Percentiles rank a stretch among this genome's conserved stretches.
Evolutionary conservation across 129 eudicot genomes (phyloP).

Genomic region (Pittosporum tobira): DNA sequence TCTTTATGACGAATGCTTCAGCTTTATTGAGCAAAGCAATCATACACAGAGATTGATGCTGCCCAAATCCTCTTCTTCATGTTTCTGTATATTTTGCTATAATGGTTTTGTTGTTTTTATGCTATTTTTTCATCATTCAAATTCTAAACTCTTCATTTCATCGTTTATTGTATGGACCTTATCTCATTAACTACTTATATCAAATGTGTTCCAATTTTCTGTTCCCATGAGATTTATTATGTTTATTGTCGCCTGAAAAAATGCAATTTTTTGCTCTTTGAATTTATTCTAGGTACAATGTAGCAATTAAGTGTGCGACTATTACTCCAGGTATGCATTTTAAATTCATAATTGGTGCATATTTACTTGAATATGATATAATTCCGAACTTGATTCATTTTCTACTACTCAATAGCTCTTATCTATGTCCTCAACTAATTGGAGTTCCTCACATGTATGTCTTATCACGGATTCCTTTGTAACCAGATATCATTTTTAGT

Average conservation of each 20-base stretch:
- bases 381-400: constrained; percentile 1
- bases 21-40: background rate
- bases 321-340: constrained; percentile 73
- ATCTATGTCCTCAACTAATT: background rate
- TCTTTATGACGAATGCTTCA: background rate
- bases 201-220: background rate
- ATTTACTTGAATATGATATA: background rate
- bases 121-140: background rate
- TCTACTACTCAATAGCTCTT: background rate
- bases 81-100: too few species aligned
- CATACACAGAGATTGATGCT: background rate
- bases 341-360: constrained; percentile 7
- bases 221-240: background rate
- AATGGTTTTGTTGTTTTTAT: background rate
- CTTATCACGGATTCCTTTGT: background rate
- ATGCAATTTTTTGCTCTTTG: background rate
- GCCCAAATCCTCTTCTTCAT: background rate
- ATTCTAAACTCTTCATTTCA: background rate
- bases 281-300: constrained; percentile 55
- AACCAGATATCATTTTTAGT: background rate
- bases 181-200: background rate
- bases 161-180: background rate
- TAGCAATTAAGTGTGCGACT: constrained; percentile 96
- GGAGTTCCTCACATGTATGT: background rate
- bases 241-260: background rate